Evolutionary conservation across 83 land plant species (phyloP).

Genomic region (Picea abies): DNA sequence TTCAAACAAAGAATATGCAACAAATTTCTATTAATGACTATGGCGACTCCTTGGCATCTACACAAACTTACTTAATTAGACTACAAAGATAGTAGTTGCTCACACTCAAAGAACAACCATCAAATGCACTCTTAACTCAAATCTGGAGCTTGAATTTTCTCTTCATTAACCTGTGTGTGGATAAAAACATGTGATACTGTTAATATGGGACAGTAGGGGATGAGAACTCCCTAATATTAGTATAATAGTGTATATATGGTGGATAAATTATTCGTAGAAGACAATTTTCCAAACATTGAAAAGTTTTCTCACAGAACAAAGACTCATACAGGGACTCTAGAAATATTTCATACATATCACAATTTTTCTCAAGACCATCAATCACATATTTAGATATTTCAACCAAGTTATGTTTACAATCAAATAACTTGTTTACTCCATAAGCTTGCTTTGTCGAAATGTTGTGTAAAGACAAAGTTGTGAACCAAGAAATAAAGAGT

Average conservation of each 20-base stretch:
- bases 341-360: slow-evolving; percentile 36
- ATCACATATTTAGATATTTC: slow-evolving; percentile 25
- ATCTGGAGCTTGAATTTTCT: too few species aligned
- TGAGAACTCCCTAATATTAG: slow-evolving; percentile 32
- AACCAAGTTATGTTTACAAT: slow-evolving; percentile 19
- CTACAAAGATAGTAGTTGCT: too few species aligned
- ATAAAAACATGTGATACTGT: too few species aligned
- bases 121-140: too few species aligned
- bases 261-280: too few species aligned
- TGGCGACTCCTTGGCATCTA: too few species aligned
- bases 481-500: background rate
- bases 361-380: slow-evolving; percentile 12
- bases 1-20: too few species aligned
- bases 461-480: background rate
- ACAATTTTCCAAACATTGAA: slow-evolving; percentile 31
- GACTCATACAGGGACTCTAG: background rate
- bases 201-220: slow-evolving; percentile 22
- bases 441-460: background rate
- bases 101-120: too few species aligned
- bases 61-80: too few species aligned
- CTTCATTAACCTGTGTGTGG: too few species aligned
- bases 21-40: too few species aligned
- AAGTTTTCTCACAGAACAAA: slow-evolving; percentile 11
- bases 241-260: slow-evolving; percentile 15
- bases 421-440: slow-evolving; percentile 16